Evolutionary conservation across 169 alveolate species (phyloP), one percentile per base, ranked within the genome.

Genomic region (Babesia caballi): DNA sequence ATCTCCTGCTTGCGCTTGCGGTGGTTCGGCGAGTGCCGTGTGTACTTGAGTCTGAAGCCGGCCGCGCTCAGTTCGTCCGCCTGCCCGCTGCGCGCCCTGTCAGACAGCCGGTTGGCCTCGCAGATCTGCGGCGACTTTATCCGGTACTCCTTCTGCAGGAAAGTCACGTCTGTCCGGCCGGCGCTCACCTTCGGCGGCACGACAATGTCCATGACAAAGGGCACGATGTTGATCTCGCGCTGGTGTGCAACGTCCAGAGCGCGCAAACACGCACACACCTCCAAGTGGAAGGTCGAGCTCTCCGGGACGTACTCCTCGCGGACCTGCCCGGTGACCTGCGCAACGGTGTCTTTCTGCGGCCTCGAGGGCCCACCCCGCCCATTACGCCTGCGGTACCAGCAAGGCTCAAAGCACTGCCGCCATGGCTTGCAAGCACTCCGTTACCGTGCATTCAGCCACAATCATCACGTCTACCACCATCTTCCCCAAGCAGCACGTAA

Each of bases 261-360:
- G 30, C 85, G 60, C 30, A 88, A 60, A 33, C 90, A 84, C 41
- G 90, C 84, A 30, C 90, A 88, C 3, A 88, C 93, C 59, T 88
- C 93, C 65, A 88, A 82, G 58, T 88, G 93, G 53, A 88, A 88
- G 19, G 93, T 88, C 21, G 93, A 88, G 47, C 93, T 88, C 51
- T 88, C 93, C 23, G 93, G 93, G 21, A 71, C 71, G 51, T 70
- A 88, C 14, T 82, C 90, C 68, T 61, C 82, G 21, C 54, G 54
- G 11, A 52, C 57, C 52, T 50, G 27, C 25, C 46, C 66, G 6
- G 65, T 28, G 21, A 52, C 66, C 78, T 67, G 58, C 36, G 35
- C 23, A 35, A 5, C 8, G 40, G 6, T 52, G n/a, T 17, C n/a
- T 6, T 27, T 47, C 54, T 47, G 19, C 23, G n/a, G n/a, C n/a